A percentile compares a stretch with the other conserved stretches of the same genome.
Evolutionary conservation across 208 protist genomes (phyloP).

Genomic region (Leishmania major): DNA sequence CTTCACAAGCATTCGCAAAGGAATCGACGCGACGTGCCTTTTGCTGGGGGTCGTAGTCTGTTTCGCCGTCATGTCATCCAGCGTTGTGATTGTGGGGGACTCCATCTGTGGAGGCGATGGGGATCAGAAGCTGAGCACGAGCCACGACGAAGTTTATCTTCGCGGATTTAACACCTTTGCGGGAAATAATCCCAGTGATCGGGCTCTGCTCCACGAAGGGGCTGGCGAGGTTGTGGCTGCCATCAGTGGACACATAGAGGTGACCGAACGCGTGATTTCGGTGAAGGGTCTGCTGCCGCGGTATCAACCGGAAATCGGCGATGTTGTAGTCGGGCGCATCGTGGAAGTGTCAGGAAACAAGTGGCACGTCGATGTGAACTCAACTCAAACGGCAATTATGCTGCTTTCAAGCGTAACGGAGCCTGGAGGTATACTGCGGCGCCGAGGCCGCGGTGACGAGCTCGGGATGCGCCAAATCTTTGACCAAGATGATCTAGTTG

Average conservation of each 20-base stretch:
- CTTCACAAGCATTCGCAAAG: not conserved
- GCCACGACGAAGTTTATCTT: constrained; percentile 66
- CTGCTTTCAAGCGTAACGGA: constrained; percentile 97
- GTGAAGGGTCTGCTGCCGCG: constrained; percentile 70
- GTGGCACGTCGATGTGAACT: constrained; percentile 96
- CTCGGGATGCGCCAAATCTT: constrained; percentile 96
- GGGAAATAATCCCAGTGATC: constrained; percentile 54
- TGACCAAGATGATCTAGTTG: constrained; percentile 95
- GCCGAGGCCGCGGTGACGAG: constrained; percentile 92
- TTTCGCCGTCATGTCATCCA: constrained; percentile 16
- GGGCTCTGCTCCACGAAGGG: constrained; percentile 54
- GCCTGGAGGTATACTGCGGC: constrained; percentile 95
- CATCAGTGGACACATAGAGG: constrained; percentile 78
- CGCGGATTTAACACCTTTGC: constrained; percentile 80
- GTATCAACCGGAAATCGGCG: constrained; percentile 96
- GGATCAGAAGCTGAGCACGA: constrained; percentile 34
- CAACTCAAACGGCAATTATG: constrained; percentile 92
- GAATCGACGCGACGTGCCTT: not conserved
- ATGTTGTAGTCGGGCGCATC: constrained; percentile 97
- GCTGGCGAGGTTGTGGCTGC: constrained; percentile 84
- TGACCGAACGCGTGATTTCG: constrained; percentile 88
- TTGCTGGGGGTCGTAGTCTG: not conserved
- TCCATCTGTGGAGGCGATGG: constrained; percentile 70
- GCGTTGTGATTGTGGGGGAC: constrained; percentile 74
- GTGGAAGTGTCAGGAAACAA: constrained; percentile 90